Evolutionary conservation across 192 early-diverging fungal genomes (phyloP).

Genomic region (Coemansia sp.): DNA sequence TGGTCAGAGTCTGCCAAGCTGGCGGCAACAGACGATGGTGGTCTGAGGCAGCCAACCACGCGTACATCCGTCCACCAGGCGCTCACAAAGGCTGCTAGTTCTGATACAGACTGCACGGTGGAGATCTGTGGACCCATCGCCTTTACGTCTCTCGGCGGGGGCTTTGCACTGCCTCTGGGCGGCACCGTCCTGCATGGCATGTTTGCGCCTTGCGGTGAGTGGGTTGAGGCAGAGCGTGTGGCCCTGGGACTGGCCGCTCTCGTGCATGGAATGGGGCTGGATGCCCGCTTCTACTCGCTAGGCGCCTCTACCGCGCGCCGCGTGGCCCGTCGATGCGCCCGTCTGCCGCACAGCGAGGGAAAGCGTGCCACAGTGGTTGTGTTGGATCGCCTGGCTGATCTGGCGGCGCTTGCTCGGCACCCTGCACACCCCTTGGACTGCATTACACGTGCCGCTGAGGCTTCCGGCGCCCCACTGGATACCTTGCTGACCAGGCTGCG

Average conservation of each 20-base stretch:
- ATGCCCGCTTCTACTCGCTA: slow-evolving; percentile 37
- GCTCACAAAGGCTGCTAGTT: not conserved
- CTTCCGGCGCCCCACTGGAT: not conserved
- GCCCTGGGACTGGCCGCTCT: slow-evolving; percentile 28
- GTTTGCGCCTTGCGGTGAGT: not conserved
- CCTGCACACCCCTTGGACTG: slow-evolving; percentile 28
- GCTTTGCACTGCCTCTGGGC: slow-evolving; percentile 22
- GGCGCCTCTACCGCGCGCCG: slow-evolving; percentile 26
- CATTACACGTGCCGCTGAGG: slow-evolving; percentile 16
- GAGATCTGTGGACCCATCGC: slow-evolving; percentile 4
- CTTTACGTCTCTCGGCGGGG: slow-evolving; percentile 7
- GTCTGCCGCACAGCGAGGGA: slow-evolving; percentile 12
- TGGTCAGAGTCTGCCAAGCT: slow-evolving; percentile 30
- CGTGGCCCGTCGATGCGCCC: slow-evolving; percentile 26
- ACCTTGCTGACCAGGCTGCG: not conserved
- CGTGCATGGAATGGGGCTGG: slow-evolving; percentile 16
- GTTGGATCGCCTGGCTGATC: slow-evolving; percentile 38
- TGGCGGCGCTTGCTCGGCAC: slow-evolving; percentile 37
- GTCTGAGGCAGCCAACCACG: slow-evolving; percentile 9
- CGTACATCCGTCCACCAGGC: slow-evolving; percentile 6
- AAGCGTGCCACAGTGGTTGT: slow-evolving; percentile 28
- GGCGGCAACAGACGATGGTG: slow-evolving; percentile 2
- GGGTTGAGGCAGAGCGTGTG: slow-evolving; percentile 22
- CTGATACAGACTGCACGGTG: not conserved
- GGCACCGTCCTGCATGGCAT: not conserved